Base-by-base conservation (phyloP, 2,329 filamentous ascomycete genomes). In the Colletotrichum agaves region DNA sequence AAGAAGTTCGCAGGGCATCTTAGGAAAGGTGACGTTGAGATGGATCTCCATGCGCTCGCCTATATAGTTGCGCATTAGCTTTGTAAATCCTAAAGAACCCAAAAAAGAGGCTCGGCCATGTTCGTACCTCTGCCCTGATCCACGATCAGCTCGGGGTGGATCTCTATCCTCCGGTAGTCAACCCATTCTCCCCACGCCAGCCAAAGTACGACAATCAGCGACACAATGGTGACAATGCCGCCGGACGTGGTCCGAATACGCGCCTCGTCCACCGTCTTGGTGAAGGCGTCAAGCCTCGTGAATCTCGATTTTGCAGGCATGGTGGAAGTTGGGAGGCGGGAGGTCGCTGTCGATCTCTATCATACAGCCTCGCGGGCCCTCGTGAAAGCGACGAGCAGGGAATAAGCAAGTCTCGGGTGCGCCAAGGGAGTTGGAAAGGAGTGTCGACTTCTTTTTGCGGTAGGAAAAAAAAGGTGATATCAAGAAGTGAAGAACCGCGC, bases 31-130 rank as follows among this genome's bases (percentile, higher is more conserved):
- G 68, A 99, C 90, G 83, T 99, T 99, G 80, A 99, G 88, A 79
- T 97, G 94, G 72, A 99, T 99, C 79, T 98, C 96, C 95, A 99
- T 98, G 80, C 95, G 93, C 85, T 99, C 94, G 79, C 93, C 92
- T 93, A 73, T 77, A 37, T 5, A 44, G 60, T 53, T 43, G 37
- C 39, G 37, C 50, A 70, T 76, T 74, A 74, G 77, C 70, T 61
- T 68, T 5, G n/a, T 7, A 19, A 35, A 3, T 35, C 27, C 13
- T 7, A 1, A 3, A n/a, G 6, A 35, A 39, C 11, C 2, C 6
- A 70, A 37, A 39, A 5, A 12, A 27, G 13, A 46, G 12, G 13
- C 13, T 19, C 39, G 52, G 21, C 44, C 19, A 44, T 7, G 33
- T 50, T 72, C 83, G 71, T 84, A 94, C 93, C 94, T 92, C 96